Evolutionary conservation across 805 yeast species (phyloP).

Genomic region (Debaryomyces maramus): DNA sequence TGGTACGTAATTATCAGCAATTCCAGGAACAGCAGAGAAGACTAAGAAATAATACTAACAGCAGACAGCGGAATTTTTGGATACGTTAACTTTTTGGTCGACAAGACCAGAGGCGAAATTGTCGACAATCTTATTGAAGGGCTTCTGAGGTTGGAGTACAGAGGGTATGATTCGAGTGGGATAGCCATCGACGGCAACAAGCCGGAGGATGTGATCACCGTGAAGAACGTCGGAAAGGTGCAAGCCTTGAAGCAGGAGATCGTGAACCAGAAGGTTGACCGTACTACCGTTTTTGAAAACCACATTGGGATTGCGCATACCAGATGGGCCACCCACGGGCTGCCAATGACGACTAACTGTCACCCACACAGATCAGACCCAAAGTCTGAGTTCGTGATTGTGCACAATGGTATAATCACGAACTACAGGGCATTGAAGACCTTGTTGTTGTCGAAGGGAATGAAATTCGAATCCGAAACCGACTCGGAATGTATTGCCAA

Average conservation of each 20-base stretch:
- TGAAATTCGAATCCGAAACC: constrained; percentile 83
- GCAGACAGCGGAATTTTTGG: constrained; percentile 88
- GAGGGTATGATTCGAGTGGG: constrained; percentile 98
- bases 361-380: constrained; percentile 95
- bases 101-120: constrained; percentile 89
- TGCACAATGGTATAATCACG: constrained; percentile 98
- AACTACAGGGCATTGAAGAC: constrained; percentile 90
- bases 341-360: constrained; percentile 80
- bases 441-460: constrained; percentile 76
- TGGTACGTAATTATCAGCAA: constrained; percentile 10
- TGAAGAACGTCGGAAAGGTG: constrained; percentile 91
- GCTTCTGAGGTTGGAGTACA: constrained; percentile 81
- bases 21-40: background rate
- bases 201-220: constrained; percentile 66
- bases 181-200: constrained; percentile 91
- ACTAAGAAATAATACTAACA: background rate
- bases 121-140: constrained; percentile 87
- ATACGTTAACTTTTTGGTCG: constrained; percentile 92
- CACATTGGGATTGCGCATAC: constrained; percentile 99
- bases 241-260: constrained; percentile 71
- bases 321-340: constrained; percentile 99
- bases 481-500: constrained; percentile 98
- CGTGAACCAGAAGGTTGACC: constrained; percentile 49
- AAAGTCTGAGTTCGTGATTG: constrained; percentile 80
- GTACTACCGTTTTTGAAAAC: constrained; percentile 65